Evolutionary conservation across 176 grass and related monocot species (phyloP), one percentile per base, ranked within the genome.

Genomic region (Oryza glumipatula): DNA sequence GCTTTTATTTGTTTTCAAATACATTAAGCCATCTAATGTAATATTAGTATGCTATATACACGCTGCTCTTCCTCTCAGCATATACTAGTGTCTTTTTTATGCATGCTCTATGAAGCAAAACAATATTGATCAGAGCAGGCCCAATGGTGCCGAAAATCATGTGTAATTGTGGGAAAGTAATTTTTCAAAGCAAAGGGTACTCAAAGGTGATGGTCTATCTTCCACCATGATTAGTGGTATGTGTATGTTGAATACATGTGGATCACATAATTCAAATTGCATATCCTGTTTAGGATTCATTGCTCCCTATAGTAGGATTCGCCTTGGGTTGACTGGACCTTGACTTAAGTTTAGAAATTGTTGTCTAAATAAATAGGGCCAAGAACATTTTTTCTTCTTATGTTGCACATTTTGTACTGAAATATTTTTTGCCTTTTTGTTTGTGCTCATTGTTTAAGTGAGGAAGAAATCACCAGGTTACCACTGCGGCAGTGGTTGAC

Each of bases 111-210:
- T 23, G 49, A 39, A 9, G 36, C 35, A 60, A 24, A 70, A 32
- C 23, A 61, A 4, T 70, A 19, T 56, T 45, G 22, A 76, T 47
- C 73, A 58, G 5, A 76, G 72, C 72, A 54, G 4, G 44, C 35
- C n/a, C 0, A 39, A 1, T 39, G 11, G 21, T 54, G 58, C 56
- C 22, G 49, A 86, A 65, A 43, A 3, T 48, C 14, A 72, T 30
- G 51, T 43, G 26, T 38, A 47, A 54, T 22, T 66, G 51, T 47
- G 24, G 36, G 24, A 16, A 61, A 72, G 10, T 30, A 26, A 28
- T 8, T 85, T 19, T 63, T 78, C 19, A 61, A 71, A 70, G 66
- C 17, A 47, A 72, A 70, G 67, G 32, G 1, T 70, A 5, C 52
- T 61, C 23, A 70, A 70, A 45, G 74, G 23, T 46, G 48, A 79